Evolutionary conservation across 495 filamentous ascomycete genomes (phyloP).

Genomic region (Cudoniella acicularis): DNA sequence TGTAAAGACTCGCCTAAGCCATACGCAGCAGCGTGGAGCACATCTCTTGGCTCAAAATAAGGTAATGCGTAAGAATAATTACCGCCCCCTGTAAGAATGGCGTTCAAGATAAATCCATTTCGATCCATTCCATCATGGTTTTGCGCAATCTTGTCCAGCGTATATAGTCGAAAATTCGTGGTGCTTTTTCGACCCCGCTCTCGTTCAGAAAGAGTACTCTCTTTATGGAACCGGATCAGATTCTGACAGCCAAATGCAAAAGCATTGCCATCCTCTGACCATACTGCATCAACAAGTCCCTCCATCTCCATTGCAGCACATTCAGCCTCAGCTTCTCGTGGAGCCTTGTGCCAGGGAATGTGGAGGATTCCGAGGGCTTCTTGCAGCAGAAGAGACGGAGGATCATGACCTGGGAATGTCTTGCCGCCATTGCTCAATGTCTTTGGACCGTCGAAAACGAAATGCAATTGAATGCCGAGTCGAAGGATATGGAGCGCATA

Average conservation of each 20-base stretch:
- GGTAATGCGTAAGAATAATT: not conserved
- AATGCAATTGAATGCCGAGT: conserved; percentile 28
- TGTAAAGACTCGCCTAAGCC: conserved; percentile 11
- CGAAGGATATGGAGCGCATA: conserved; percentile 23
- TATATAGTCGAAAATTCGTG: conserved; percentile 8
- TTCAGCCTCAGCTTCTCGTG: conserved; percentile 29
- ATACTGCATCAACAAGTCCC: conserved; percentile 26
- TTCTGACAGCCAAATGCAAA: conserved; percentile 26
- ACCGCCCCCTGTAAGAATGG: conserved; percentile 7
- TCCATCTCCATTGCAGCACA: conserved; percentile 27
- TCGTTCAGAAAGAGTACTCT: not conserved
- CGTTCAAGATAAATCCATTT: conserved; percentile 11
- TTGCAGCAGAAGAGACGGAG: conserved; percentile 21
- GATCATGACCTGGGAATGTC: conserved; percentile 17
- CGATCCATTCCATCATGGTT: conserved; percentile 11
- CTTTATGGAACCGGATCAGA: conserved; percentile 15
- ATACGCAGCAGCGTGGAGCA: conserved; percentile 6
- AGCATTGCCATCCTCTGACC: conserved; percentile 30
- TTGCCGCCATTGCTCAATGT: conserved; percentile 14
- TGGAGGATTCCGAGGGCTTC: conserved; percentile 24
- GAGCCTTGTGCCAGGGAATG: conserved; percentile 27
- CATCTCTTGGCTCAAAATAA: conserved; percentile 1
- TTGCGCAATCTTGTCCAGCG: not conserved
- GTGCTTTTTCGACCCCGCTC: conserved; percentile 2
- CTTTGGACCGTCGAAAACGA: conserved; percentile 29